Conservation (phyloP, 2,329 filamentous ascomycete species). For the Chrysosporium queenslandicum region DNA sequence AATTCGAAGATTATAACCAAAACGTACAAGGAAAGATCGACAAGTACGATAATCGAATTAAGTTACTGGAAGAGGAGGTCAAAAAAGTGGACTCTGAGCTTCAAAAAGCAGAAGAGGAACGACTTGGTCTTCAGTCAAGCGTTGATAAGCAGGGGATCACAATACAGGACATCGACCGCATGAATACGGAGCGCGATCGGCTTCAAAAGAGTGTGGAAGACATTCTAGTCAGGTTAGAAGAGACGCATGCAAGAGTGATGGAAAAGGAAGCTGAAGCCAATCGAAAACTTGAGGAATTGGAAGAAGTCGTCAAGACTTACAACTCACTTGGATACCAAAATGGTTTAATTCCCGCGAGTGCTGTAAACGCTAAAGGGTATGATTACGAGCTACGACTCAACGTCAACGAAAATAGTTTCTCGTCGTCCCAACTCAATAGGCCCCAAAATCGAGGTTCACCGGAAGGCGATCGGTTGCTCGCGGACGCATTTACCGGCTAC, state of each 20-base stretch:
- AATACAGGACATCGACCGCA: constrained; percentile 97
- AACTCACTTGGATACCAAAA: constrained; percentile 93
- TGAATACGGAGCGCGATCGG: constrained; percentile 89
- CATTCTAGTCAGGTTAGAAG: constrained; percentile 65
- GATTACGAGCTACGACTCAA: constrained; percentile 78
- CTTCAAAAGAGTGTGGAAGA: constrained; percentile 81
- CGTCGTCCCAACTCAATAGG: constrained; percentile 47
- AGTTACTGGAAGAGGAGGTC: constrained; percentile 76
- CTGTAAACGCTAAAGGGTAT: constrained; percentile 71
- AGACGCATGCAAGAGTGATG: constrained; percentile 68
- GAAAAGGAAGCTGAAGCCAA: constrained; percentile 86
- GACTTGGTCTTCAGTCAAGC: constrained; percentile 65
- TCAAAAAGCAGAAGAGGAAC: constrained; percentile 71
- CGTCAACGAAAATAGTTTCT: constrained; percentile 74
- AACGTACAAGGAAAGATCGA: constrained; percentile 74
- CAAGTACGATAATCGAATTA: constrained; percentile 73
- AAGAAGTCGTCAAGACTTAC: constrained; percentile 78
- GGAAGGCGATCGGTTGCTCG: constrained; percentile 66
- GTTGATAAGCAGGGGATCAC: constrained; percentile 92
- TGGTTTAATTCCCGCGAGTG: constrained; percentile 73
- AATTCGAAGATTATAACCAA: constrained; percentile 91
- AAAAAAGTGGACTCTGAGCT: constrained; percentile 67
- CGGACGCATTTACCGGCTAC: constrained; percentile 75
- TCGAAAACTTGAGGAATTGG: constrained; percentile 80
- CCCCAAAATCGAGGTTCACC: constrained; percentile 40